These are phyloP conservation scores for Backusella parvicylindrica DNA, from an alignment of 192 early-diverging fungal genomes.

Conservation along the genomic window DNA sequence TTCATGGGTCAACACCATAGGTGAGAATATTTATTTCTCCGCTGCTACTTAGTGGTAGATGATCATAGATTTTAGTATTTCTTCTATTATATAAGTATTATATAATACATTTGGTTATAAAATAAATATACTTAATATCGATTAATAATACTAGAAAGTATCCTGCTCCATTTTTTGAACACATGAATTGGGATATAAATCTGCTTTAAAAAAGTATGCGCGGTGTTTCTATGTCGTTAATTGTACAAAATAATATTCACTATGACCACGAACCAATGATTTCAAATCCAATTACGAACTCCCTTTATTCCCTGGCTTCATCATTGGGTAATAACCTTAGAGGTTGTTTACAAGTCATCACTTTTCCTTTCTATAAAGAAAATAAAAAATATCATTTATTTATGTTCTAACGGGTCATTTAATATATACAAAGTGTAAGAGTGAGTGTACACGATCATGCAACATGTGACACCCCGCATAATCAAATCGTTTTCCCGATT, in stretches of 20 bases:
- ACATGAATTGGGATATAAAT: neutral
- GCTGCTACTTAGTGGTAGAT: neutral
- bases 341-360: neutral
- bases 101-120: neutral
- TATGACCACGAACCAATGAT: neutral
- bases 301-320: neutral
- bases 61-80: neutral
- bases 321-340: neutral
- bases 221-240: neutral
- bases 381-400: neutral
- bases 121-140: neutral
- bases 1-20: neutral
- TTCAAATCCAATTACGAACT: neutral
- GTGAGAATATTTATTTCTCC: neutral
- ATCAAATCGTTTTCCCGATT: neutral
- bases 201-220: neutral
- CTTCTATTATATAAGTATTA: neutral
- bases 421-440: neutral
- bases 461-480: neutral
- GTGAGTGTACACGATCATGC: neutral
- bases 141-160: neutral
- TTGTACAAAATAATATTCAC: neutral
- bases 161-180: neutral
- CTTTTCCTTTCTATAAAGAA: neutral
- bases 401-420: neutral